Evolutionary conservation across 768 basidiomycete species (phyloP).

Genomic region (Podaxis rugospora): DNA sequence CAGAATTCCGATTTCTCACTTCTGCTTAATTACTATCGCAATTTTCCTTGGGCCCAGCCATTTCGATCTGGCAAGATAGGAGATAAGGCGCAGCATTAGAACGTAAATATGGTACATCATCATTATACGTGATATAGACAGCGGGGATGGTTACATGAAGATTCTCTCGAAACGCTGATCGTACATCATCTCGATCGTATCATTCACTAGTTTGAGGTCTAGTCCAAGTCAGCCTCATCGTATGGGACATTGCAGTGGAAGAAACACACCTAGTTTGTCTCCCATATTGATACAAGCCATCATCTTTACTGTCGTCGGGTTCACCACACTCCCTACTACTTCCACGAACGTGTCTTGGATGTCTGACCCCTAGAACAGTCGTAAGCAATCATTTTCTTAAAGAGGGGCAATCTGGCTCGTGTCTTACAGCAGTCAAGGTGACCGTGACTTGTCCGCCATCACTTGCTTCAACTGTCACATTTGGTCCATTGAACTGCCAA

Average conservation of each 20-base stretch:
- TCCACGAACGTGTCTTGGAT: slow-evolving; percentile 58
- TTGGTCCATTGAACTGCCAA: not conserved
- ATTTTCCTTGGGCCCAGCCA: too few species aligned
- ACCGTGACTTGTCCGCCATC: slow-evolving; percentile 64
- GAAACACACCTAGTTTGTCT: slow-evolving; percentile 51
- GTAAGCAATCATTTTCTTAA: not conserved
- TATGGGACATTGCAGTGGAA: not conserved
- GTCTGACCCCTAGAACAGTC: slow-evolving; percentile 31
- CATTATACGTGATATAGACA: not conserved
- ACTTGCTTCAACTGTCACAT: slow-evolving; percentile 54
- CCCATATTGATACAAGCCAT: slow-evolving; percentile 54
- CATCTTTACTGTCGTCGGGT: slow-evolving; percentile 55
- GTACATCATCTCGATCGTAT: slow-evolving; percentile 59
- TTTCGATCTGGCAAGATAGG: not conserved
- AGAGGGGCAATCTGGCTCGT: not conserved
- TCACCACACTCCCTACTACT: slow-evolving; percentile 57
- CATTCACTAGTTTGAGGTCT: slow-evolving; percentile 62
- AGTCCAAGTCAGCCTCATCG: not conserved
- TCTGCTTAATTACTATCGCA: too few species aligned
- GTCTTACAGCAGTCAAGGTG: slow-evolving; percentile 32
- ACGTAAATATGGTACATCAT: not conserved
- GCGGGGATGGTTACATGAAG: not conserved
- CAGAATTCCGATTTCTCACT: too few species aligned
- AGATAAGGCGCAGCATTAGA: not conserved
- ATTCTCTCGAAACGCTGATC: slow-evolving; percentile 41